Evolutionary conservation across 352 stramenopile genomes (phyloP), one percentile per base, ranked within the genome.

Genomic region (Globisporangium yorkense): DNA sequence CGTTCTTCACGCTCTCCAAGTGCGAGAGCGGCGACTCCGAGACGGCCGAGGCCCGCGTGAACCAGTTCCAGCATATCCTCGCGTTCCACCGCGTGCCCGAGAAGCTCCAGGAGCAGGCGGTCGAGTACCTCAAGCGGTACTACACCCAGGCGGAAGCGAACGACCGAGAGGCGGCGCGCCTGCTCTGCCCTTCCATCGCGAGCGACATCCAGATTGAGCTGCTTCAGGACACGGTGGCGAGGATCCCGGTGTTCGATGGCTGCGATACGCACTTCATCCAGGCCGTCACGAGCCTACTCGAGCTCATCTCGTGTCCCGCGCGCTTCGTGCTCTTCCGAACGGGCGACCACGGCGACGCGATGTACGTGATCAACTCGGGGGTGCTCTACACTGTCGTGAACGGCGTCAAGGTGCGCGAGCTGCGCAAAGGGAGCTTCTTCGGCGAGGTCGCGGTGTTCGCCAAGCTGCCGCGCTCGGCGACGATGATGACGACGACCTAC

Each of bases 1-100:
- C 80, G 10, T 85, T 89, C 40, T 89, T 89, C 56, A 71, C 87
- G 47, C 60, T 89, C 2, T 88, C 77, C 43, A 89, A 89, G 52
- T 89, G 80, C 49, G 80, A 87, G 66, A 66, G 62, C 35, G 73
- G 74, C 18, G 75, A 80, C 27, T 61, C 67, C 1, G 80, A 89
- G 57, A 70, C 70, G 2, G 67, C 77, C 9, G 80, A 88, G 31
- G 80, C 80, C 4, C 74, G 77, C 1, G 72, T 89, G 46, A 76
- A 84, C 46, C 80, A 89, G 56, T 82, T 89, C 46, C 71, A 80
- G 53, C 79, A 89, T 41, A 65, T 89, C 13, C 62, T 89, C 18
- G 71, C 68, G 5, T 89, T 89, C 39, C 80, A 89, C 40, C 76
- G 69, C 16, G 77, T 88, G 1, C 75, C 80, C 0, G n/a, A 57